Base-by-base conservation (phyloP, 2,329 filamentous ascomycete genomes). In the Nemania abortiva region DNA sequence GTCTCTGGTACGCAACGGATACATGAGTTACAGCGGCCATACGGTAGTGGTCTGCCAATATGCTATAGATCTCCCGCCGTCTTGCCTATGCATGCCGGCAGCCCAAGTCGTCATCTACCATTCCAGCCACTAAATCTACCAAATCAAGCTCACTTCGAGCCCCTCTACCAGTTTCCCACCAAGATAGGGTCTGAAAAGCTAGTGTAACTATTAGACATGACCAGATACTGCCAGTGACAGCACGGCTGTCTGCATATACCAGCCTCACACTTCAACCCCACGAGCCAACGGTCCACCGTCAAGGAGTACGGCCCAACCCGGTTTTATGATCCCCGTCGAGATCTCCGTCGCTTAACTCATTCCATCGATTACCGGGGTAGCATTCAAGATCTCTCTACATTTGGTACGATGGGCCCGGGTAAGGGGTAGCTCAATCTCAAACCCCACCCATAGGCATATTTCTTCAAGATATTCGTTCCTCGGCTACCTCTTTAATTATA, bases 191-290 rank as follows among this genome's bases (percentile, higher is more conserved):
- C 34, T 55, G 29, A 42, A 34, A 54, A 39, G 42, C 34, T 27
- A 61, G n/a, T n/a, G 53, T 45, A 49, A 45, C 45, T 58, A 13
- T 31, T 45, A 60, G 20, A 45, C 39, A 61, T 61, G 31, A 69
- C 31, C 53, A 27, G 24, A 27, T 27, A 20, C 66, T 72, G 60
- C 61, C 62, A 70, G 70, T 66, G 39, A 65, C 52, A 66, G 60
- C 27, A 42, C 72, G 74, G 75, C 65, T 66, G 22, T 67, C 66
- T 69, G 71, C 75, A 74, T 73, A 66, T 70, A 58, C 66, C 66
- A 70, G 68, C 68, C 66, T 74, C 68, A 47, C 53, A 54, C 60
- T 55, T 63, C 59, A 55, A 61, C 66, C 63, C 69, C 63, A 45
- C 59, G 55, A 63, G 65, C 69, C 67, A 72, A 71, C 70, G 52